Percentiles rank a stretch among this genome's conserved stretches.
phyloP scores from a whole-genome alignment of 2,329 filamentous ascomycete genomes.

The Exophiala bonariae region DNA sequence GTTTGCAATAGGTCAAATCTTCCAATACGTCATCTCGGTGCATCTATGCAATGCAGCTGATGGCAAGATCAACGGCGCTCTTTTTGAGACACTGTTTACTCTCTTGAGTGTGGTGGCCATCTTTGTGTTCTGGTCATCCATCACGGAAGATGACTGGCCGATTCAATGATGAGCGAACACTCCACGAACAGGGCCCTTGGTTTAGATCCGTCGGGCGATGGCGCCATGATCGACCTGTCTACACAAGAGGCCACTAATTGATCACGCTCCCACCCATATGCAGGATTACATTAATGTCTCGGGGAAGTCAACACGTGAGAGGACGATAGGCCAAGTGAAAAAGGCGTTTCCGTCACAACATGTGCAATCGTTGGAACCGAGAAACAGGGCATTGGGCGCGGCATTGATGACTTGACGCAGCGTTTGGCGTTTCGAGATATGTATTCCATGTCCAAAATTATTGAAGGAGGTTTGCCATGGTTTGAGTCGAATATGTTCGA shows the following conservation, averaged over 20 bases:
- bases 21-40: slow-evolving; percentile 90
- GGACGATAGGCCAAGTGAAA: not conserved
- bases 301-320: not conserved
- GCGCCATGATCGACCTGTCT: too few species aligned
- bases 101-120: slow-evolving; percentile 77
- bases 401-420: slow-evolving; percentile 23
- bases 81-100: slow-evolving; percentile 94
- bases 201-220: not conserved
- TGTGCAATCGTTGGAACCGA: not conserved
- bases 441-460: slow-evolving; percentile 7
- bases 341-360: not conserved
- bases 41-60: slow-evolving; percentile 82
- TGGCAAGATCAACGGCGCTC: slow-evolving; percentile 85
- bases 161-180: slow-evolving; percentile 32
- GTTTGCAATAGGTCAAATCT: slow-evolving; percentile 90
- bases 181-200: not conserved
- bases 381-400: slow-evolving; percentile 4
- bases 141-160: slow-evolving; percentile 98
- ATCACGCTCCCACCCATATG: too few species aligned
- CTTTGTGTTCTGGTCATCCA: slow-evolving; percentile 98
- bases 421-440: slow-evolving; percentile 24
- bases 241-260: too few species aligned
- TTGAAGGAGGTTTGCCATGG: too few species aligned
- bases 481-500: not conserved
- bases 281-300: not conserved